A percentile compares a stretch with the other conserved stretches of the same genome.
phyloP scores from a whole-genome alignment of 441 rosid species.

The Mallotus japonicus region DNA sequence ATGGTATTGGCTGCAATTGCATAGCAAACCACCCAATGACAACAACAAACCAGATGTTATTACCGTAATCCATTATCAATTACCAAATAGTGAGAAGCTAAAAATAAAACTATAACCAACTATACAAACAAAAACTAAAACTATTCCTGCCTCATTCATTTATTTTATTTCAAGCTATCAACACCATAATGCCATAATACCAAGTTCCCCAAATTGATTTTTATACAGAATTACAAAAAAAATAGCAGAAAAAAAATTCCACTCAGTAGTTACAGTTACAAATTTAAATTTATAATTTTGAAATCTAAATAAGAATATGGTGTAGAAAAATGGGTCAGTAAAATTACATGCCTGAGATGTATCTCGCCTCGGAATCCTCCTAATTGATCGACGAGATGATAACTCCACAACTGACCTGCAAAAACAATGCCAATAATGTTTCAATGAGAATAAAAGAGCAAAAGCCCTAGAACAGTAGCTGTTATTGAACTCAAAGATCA shows the following conservation, averaged over 20 bases:
- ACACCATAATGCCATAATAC: not conserved
- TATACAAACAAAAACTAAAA: not conserved
- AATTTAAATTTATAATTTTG: no score
- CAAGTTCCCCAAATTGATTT: not conserved
- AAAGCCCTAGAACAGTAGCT: not conserved
- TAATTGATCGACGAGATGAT: constrained; percentile 45
- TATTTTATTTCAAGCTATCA: no score
- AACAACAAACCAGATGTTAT: not conserved
- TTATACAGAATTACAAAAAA: not conserved
- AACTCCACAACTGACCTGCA: constrained; percentile 66
- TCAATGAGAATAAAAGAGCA: not conserved
- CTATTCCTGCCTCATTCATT: no score
- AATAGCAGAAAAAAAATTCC: not conserved
- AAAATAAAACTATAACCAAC: not conserved
- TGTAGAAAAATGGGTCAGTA: not conserved
- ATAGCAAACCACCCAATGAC: constrained; percentile 13
- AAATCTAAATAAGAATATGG: not conserved
- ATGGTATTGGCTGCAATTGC: constrained; percentile 35
- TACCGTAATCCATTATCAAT: not conserved
- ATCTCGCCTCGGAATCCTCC: constrained; percentile 50
- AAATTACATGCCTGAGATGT: constrained; percentile 47
- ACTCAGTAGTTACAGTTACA: no score
- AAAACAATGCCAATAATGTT: not conserved
- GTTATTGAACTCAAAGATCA: not conserved
- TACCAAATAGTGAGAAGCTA: not conserved